Base-by-base conservation (phyloP, 2,329 filamentous ascomycete species). In the Venturia pyrina region DNA sequence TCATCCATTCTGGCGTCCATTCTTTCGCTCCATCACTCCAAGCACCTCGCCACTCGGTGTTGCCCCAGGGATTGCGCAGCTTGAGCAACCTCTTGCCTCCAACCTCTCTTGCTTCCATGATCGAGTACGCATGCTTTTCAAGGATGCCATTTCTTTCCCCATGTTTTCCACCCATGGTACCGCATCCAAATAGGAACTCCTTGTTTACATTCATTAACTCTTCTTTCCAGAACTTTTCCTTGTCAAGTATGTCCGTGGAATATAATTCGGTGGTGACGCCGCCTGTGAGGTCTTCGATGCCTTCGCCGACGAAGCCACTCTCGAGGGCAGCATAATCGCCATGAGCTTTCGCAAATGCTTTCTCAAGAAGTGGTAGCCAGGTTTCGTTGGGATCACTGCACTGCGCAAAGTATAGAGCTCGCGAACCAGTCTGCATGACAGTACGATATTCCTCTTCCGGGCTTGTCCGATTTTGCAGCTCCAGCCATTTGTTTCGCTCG, bases 11-110 rank as follows among this genome's bases (percentile, higher is more conserved):
- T 0, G 89, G 81, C 0, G 89, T 93, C 91, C 91, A 96, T 75
- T 93, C 87, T 71, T 90, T 89, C 7, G 88, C 91, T 0, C 91
- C 91, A 72, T 95, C 91, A 46, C 85, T 87, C 90, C 90, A 95
- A 1, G 89, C 81, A 1, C 91, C 91, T 40, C 85, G 89, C 90
- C 90, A 95, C 75, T 92, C 90, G 41, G 84, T 85, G 69, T 86
- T 86, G 1, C 90, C 91, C 90, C 90, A 95, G 0, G 91, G 91
- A 70, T 95, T 95, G 69, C 87, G 82, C 50, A 89, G 74, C 63
- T 85, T 82, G 8, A 89, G 76, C 1, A 90, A 78, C 1, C 87
- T 83, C 37, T 86, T 78, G 1, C 85, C 86, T 50, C 87, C 81
- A 64, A 85, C 78, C 68, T 88, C 87, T 17, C 82, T 79, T 5